These are phyloP conservation scores for Castanea mollissima DNA, from an alignment of 306 rosid species.

Conservation along the genomic window DNA sequence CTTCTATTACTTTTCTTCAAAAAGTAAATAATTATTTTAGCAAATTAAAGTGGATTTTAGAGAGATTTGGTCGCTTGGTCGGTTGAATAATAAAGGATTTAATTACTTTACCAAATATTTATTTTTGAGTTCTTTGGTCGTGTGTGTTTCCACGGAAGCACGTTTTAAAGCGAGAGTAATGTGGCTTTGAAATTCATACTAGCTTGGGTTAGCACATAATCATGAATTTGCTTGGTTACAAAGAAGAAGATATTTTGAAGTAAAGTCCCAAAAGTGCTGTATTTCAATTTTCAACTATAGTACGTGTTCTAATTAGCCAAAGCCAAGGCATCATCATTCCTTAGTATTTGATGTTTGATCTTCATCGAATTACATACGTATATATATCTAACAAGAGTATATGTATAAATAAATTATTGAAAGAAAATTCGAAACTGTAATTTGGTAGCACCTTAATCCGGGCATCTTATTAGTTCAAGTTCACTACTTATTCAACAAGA, in stretches of 20 bases:
- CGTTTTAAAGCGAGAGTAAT: background rate
- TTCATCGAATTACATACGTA: too few species aligned
- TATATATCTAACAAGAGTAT: too few species aligned
- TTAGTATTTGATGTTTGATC: too few species aligned
- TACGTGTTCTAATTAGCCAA: background rate
- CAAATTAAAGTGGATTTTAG: background rate
- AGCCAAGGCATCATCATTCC: too few species aligned
- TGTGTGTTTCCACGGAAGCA: background rate
- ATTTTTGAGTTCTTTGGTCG: background rate
- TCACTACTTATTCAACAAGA: too few species aligned
- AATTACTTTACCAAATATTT: background rate
- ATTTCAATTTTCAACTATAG: background rate
- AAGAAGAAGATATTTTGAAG: background rate
- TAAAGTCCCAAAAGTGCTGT: background rate
- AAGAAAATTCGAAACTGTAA: too few species aligned
- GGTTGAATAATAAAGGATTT: background rate
- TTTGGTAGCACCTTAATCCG: too few species aligned
- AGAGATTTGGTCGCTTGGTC: conserved; percentile 7
- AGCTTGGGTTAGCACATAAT: background rate
- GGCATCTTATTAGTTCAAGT: too few species aligned
- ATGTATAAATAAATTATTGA: too few species aligned
- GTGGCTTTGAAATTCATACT: background rate
- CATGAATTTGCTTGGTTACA: background rate
- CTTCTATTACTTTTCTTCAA: background rate
- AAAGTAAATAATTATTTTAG: background rate